These are phyloP conservation scores for Cercophora newfieldiana DNA, from an alignment of 495 filamentous ascomycete species.

Conservation along the genomic window DNA sequence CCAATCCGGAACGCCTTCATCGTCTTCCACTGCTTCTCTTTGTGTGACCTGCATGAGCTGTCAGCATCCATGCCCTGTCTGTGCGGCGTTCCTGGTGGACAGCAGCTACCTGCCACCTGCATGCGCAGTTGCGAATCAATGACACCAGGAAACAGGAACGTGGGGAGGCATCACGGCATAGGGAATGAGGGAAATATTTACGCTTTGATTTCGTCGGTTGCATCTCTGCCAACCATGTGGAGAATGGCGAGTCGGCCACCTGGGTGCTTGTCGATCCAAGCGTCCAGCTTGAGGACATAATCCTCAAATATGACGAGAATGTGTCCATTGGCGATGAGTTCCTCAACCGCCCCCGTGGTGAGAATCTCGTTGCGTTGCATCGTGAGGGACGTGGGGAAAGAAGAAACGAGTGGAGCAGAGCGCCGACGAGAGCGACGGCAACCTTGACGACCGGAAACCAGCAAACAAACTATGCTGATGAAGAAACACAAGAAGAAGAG, in stretches of 20 bases:
- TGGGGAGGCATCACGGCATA: neutral
- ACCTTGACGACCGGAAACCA: neutral
- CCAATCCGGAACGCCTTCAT: constrained; percentile 82
- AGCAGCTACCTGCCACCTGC: neutral
- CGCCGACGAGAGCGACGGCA: neutral
- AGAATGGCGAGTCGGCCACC: constrained; percentile 47
- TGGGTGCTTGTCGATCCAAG: constrained; percentile 49
- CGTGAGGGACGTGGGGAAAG: neutral
- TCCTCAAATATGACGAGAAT: constrained; percentile 48
- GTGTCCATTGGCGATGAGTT: constrained; percentile 46
- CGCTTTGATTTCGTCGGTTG: constrained; percentile 54
- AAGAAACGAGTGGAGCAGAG: neutral
- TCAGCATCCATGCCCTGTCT: constrained; percentile 20
- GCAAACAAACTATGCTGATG: neutral
- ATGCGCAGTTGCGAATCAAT: neutral
- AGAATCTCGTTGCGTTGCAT: constrained; percentile 28
- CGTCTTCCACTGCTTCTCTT: constrained; percentile 60
- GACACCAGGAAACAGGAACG: neutral
- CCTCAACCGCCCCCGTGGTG: constrained; percentile 32
- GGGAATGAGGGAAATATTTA: constrained; percentile 16
- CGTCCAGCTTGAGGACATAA: constrained; percentile 44
- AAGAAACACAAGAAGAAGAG: neutral
- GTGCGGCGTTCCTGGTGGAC: neutral
- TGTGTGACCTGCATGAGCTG: constrained; percentile 63
- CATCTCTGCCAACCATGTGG: constrained; percentile 54